Evolutionary conservation across 257 asterid genomes (phyloP), one percentile per base, ranked within the genome.

Genomic region (Schizonepeta tenuifolia): DNA sequence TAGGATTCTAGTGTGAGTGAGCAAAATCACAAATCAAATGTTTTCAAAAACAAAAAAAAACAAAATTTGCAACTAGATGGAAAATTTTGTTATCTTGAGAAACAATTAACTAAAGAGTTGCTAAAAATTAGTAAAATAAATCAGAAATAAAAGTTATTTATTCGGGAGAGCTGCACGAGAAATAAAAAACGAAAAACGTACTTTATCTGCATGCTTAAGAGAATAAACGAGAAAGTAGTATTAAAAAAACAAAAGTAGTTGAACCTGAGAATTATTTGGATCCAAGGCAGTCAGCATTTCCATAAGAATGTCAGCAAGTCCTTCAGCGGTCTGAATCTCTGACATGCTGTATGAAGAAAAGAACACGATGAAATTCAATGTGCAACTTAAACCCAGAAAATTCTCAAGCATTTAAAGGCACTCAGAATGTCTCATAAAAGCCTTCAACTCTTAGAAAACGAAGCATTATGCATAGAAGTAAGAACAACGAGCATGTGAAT

Each of bases 261-360:
- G 33, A 43, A 94, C 99, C 97, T 87, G 93, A 53, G 84, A 86
- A 76, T 81, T 86, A 41, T 83, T 83, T n/a, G 93, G 93, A 78
- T 81, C 91, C 83, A 94, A 78, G 59, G 93, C 99, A 78, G 83
- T 73, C 51, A 94, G 83, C 90, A 94, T 88, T 83, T 94, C 99
- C 83, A 77, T 76, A 50, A 94, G 82, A 67, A 91, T 89, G 67
- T 86, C 93, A 26, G 86, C 85, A 69, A 89, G 63, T 59, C 96
- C 96, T 75, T 83, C 90, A 18, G 96, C 99, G 80, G 61, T 91
- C 82, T 89, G 90, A 75, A 94, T 87, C 89, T 94, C 99, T 6
- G 81, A 67, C 87, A 83, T 72, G 83, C 98, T 93, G 81, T 69
- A 72, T 28, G 26, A 61, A 38, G 11, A 6, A 54, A 31, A 55